Conservation (phyloP, 2,329 filamentous ascomycete species). For the Chrysoporthe cubensis region DNA sequence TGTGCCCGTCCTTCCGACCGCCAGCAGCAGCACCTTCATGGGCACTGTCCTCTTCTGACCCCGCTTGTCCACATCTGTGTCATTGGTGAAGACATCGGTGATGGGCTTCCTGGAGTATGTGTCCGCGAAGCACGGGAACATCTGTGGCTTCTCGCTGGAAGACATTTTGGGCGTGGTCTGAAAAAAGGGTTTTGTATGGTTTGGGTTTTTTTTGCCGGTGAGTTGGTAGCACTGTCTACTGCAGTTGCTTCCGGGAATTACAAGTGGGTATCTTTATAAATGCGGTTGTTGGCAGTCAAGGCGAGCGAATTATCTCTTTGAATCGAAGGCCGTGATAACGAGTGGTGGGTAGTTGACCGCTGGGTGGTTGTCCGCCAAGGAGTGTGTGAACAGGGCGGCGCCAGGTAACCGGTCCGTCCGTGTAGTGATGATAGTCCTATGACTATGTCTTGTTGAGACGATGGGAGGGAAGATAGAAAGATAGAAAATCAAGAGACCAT, state of each 20-base stretch:
- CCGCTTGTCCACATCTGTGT: slow-evolving; percentile 69
- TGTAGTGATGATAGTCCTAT: not conserved
- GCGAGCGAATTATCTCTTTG: not conserved
- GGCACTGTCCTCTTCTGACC: slow-evolving; percentile 68
- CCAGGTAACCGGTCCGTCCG: not conserved
- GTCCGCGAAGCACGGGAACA: slow-evolving; percentile 33
- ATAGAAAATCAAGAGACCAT: not conserved
- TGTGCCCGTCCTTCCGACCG: slow-evolving; percentile 71
- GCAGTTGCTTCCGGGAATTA: not conserved
- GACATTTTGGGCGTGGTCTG: slow-evolving; percentile 15
- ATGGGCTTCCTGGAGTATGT: slow-evolving; percentile 47
- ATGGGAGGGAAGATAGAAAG: not conserved
- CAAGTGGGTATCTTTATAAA: not conserved
- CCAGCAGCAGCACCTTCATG: slow-evolving; percentile 73
- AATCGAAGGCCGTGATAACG: not conserved
- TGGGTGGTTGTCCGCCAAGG: not conserved
- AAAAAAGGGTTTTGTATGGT: not conserved
- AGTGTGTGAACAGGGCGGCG: not conserved
- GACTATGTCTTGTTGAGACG: not conserved
- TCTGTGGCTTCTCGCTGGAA: slow-evolving; percentile 19
- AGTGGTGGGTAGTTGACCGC: not conserved
- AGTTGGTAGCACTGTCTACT: not conserved
- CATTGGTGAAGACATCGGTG: slow-evolving; percentile 65
- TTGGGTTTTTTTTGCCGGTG: not conserved
- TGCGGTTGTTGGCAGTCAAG: not conserved